Conservation (phyloP, 495 filamentous ascomycete genomes). For the Aspergillus nanangensis region DNA sequence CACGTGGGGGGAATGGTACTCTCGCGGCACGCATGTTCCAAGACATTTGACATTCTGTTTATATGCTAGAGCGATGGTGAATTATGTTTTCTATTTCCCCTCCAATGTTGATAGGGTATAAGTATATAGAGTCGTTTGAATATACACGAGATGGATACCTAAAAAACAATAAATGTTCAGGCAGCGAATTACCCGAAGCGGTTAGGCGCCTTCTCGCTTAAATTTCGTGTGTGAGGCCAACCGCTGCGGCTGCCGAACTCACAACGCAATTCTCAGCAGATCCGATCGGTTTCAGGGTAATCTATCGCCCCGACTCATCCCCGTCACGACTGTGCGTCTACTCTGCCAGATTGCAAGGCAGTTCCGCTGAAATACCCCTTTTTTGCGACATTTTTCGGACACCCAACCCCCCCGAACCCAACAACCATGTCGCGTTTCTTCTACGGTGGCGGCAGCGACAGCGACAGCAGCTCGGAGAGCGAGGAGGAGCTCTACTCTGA, state of each 20-base stretch:
- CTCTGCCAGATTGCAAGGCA: slow-evolving; percentile 2
- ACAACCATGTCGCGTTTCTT: slow-evolving; percentile 83
- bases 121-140: too few species aligned
- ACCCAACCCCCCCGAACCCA: slow-evolving; percentile 16
- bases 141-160: too few species aligned
- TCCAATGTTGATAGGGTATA: too few species aligned
- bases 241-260: slow-evolving; percentile 35
- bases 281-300: slow-evolving; percentile 7
- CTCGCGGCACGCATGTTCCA: too few species aligned
- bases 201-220: slow-evolving; percentile 48
- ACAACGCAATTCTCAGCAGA: slow-evolving; percentile 27
- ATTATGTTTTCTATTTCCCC: too few species aligned
- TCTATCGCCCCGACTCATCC: slow-evolving; percentile 2
- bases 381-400: slow-evolving; percentile 14
- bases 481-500: slow-evolving; percentile 87
- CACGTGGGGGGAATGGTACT: too few species aligned
- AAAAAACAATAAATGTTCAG: too few species aligned
- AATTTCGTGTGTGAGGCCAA: slow-evolving; percentile 45
- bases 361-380: slow-evolving; percentile 2
- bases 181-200: slow-evolving; percentile 22
- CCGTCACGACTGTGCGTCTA: slow-evolving; percentile 7
- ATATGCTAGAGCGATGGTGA: too few species aligned
- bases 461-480: slow-evolving; percentile 66
- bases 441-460: slow-evolving; percentile 87
- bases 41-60: too few species aligned